Conservation (phyloP, 208 protist species). For the Acanthamoeba culbertsoni region DNA sequence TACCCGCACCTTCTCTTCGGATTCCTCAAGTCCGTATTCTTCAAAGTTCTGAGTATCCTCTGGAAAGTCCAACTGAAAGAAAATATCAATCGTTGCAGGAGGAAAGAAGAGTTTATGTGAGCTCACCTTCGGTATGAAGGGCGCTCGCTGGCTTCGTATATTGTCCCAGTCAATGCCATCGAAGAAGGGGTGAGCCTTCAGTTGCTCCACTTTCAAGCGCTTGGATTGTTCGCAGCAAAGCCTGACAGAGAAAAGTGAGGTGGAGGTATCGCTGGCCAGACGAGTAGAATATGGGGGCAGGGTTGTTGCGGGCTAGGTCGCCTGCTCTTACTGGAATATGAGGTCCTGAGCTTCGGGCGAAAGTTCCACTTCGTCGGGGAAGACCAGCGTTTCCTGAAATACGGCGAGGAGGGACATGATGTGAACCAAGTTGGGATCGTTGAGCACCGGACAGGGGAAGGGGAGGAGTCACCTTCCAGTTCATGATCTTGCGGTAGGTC, state of each 20-base stretch:
- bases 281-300: background rate
- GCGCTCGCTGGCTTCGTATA: background rate
- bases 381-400: conserved; percentile 22
- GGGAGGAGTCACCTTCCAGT: background rate
- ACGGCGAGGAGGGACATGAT: too few species aligned
- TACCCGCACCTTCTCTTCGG: background rate
- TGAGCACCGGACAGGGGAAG: too few species aligned
- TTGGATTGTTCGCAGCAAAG: conserved; percentile 36
- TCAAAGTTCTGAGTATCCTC: conserved; percentile 53
- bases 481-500: conserved; percentile 55
- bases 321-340: background rate
- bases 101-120: background rate
- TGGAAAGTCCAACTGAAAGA: conserved; percentile 18
- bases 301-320: background rate
- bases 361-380: conserved; percentile 25
- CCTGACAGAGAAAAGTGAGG: background rate
- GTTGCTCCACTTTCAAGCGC: conserved; percentile 23
- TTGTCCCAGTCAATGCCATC: conserved; percentile 47
- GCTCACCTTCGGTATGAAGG: conserved; percentile 16
- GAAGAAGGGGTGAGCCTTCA: conserved; percentile 54
- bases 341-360: conserved; percentile 43
- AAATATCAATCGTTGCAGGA: too few species aligned
- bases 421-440: too few species aligned
- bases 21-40: conserved; percentile 6
- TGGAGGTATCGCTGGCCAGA: background rate